phyloP scores from a whole-genome alignment of 2,329 filamentous ascomycete species.

The Aspergillus neotritici region DNA sequence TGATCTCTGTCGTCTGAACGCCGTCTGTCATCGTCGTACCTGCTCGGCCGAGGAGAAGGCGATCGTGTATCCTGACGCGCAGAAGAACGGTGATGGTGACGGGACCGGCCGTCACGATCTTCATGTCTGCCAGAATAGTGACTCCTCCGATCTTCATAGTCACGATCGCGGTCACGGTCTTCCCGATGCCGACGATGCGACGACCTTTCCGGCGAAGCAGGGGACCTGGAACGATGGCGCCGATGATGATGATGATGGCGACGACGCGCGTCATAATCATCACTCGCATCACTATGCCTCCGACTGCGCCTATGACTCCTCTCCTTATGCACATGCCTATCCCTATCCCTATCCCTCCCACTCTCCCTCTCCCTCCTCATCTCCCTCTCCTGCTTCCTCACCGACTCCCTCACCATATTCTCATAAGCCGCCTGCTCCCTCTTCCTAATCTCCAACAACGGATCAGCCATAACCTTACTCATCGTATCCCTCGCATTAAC shows the following conservation, averaged over 20 bases:
- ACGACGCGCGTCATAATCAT: constrained; percentile 14
- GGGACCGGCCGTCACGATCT: constrained; percentile 13
- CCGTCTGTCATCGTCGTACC: constrained; percentile 10
- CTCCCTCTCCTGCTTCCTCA: constrained; percentile 25
- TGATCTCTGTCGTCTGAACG: constrained; percentile 11
- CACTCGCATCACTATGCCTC: constrained; percentile 21
- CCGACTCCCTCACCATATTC: constrained; percentile 42
- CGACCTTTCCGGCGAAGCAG: constrained; percentile 18
- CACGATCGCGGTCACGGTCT: constrained; percentile 18
- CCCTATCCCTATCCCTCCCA: constrained; percentile 13
- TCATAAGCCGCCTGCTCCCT: constrained; percentile 80
- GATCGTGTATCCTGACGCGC: constrained; percentile 18
- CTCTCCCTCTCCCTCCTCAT: constrained; percentile 13
- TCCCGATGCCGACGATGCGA: constrained; percentile 20
- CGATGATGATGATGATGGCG: constrained; percentile 15
- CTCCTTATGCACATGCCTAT: too few relatives aligned
- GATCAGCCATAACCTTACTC: constrained; percentile 82
- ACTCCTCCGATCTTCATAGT: constrained; percentile 17
- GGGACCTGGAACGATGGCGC: constrained; percentile 7
- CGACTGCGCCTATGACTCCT: constrained; percentile 19
- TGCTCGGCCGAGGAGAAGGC: constrained; percentile 17
- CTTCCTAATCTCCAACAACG: constrained; percentile 85
- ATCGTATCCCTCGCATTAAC: constrained; percentile 77
- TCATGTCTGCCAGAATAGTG: constrained; percentile 16
- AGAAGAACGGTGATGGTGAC: constrained; percentile 15